Conservation (phyloP, 495 filamentous ascomycete genomes). For the Neurospora intermedia region DNA sequence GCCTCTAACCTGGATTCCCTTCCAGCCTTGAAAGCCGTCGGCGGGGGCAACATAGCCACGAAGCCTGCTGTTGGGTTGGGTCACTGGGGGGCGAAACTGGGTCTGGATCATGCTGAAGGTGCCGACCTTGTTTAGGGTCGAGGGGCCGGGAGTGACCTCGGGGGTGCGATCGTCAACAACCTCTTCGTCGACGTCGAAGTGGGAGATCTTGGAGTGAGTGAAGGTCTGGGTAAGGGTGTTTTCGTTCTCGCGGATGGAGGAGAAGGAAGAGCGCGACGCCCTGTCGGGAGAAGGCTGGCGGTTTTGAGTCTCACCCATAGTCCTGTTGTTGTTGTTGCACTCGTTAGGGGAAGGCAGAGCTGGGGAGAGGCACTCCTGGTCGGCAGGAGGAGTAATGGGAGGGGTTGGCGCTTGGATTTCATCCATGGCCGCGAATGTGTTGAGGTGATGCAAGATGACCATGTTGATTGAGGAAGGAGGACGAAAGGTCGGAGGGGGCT, state of each 20-base stretch:
- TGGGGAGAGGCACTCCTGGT: neutral
- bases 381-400: neutral
- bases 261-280: slow-evolving; percentile 42
- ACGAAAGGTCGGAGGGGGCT: slow-evolving; percentile 3
- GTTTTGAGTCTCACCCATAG: neutral
- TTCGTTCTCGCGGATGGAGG: slow-evolving; percentile 45
- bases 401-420: neutral
- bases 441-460: neutral
- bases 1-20: slow-evolving; percentile 54
- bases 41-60: slow-evolving; percentile 60
- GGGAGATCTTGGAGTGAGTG: slow-evolving; percentile 52
- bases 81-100: slow-evolving; percentile 36
- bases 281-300: slow-evolving; percentile 23
- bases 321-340: neutral
- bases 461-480: slow-evolving; percentile 4
- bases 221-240: slow-evolving; percentile 58
- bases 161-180: slow-evolving; percentile 29
- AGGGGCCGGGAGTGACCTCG: slow-evolving; percentile 7
- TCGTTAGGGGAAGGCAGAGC: neutral
- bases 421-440: neutral
- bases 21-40: slow-evolving; percentile 62
- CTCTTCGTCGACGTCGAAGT: slow-evolving; percentile 32
- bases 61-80: slow-evolving; percentile 34
- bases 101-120: slow-evolving; percentile 32
- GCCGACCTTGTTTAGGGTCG: neutral